These are phyloP conservation scores for Henckelia pumila DNA, from an alignment of 257 asterid species.

Conservation along the genomic window DNA sequence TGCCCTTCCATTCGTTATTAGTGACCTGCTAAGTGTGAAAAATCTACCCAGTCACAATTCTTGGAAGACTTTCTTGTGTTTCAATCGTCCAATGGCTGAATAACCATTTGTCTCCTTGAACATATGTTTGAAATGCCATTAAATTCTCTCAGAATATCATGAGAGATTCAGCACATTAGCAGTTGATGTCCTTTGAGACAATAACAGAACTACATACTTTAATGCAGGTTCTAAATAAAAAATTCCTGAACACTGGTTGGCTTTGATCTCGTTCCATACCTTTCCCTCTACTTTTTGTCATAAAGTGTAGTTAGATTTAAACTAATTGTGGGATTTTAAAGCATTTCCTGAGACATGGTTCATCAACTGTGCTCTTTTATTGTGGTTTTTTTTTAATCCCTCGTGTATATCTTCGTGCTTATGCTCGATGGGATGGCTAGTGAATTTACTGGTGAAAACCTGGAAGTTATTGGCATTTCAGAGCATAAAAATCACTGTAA, in stretches of 20 bases:
- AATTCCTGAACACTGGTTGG: neutral
- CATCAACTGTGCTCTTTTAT: neutral
- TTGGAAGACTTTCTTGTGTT: neutral
- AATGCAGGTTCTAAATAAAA: neutral
- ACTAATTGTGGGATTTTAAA: neutral
- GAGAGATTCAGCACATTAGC: neutral
- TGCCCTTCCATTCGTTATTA: neutral
- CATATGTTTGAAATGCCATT: neutral
- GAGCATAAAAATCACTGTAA: neutral
- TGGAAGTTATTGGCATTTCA: too few relatives aligned
- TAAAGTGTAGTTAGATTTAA: neutral
- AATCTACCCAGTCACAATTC: neutral
- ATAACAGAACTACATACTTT: neutral
- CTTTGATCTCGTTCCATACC: neutral
- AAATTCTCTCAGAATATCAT: neutral
- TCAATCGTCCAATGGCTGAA: neutral
- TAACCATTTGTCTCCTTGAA: neutral
- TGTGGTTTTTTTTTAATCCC: neutral
- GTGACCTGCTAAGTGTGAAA: neutral
- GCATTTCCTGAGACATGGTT: neutral
- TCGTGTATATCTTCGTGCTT: neutral
- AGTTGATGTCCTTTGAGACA: neutral
- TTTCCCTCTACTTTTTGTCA: neutral
- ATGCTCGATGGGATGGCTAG: neutral
- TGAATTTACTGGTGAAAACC: neutral